Base-by-base conservation (phyloP, 2,329 filamentous ascomycete genomes). In the Davidsoniella australis region DNA sequence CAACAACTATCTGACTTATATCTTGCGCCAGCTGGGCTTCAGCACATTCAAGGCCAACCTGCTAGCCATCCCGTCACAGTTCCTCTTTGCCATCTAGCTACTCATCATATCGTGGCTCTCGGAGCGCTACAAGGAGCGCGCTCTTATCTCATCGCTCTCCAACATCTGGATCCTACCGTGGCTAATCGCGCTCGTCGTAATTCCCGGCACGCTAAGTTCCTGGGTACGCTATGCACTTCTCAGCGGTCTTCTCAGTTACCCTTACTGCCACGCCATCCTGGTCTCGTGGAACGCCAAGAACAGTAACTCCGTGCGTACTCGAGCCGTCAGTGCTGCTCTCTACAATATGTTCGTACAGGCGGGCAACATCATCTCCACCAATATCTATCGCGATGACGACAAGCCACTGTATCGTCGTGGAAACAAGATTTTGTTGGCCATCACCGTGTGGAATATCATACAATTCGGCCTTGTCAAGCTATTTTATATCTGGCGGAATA, bases 371-470 rank as follows among this genome's bases (percentile, higher is more conserved):
- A 62, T 68, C 12, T 61, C 61, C 2, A 58, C 59, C 26, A 66
- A 76, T 61, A 71, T 76, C 52, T 77, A 76, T 55, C 69, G 72
- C 20, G 61, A 70, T 16, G 70, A 73, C 40, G 73, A 77, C 56
- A 64, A 67, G 55, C 73, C 73, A 1, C 59, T 70, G 18, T 76
- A 76, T 53, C 61, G 63, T 4, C 62, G 65, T 0, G 71, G 71
- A 0, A 74, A 74, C 56, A 67, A 63, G 53, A 62, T 69, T 8
- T 59, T 76, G 5, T 59, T 76, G 8, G 69, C 59, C 0, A 67
- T 75, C 38, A 62, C 64, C 4, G 63, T 61, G 14, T 67, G 64
- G 53, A 75, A 72, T 48, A 66, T 75, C 43, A 55, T 66, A 1
- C 53, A 70, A 24, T 69, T 70, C 52, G 64, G 64, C 36, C 7